A percentile compares a stretch with the other conserved stretches of the same genome.
Conservation (phyloP, 2,329 filamentous ascomycete genomes). For the Remersonia thermophila region DNA sequence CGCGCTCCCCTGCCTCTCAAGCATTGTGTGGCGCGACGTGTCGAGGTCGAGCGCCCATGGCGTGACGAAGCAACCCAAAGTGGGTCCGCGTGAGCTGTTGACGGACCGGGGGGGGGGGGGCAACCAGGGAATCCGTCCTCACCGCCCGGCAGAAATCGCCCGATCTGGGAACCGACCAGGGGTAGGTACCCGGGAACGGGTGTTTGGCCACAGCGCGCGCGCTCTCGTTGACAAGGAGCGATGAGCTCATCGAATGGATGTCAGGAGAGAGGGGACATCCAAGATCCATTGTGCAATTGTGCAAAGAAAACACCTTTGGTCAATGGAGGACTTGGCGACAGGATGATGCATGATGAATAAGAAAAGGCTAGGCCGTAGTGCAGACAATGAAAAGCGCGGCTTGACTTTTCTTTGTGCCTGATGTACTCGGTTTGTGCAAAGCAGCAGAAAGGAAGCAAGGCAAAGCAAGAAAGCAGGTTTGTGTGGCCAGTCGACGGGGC, state of each 20-base stretch:
- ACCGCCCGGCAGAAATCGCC: conserved; percentile 10
- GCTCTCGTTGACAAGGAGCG: background rate
- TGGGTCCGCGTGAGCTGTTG: background rate
- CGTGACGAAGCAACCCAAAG: background rate
- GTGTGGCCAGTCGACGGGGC: too few species aligned
- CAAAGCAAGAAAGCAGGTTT: too few species aligned
- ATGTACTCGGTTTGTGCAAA: too few species aligned
- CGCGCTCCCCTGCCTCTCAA: too few species aligned
- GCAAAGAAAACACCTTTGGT: too few species aligned
- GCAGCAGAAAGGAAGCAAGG: too few species aligned
- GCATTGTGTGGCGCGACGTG: background rate
- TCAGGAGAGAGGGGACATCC: background rate
- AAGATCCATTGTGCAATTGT: background rate
- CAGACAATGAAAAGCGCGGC: too few species aligned
- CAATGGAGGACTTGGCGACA: too few species aligned
- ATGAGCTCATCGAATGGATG: conserved; percentile 8
- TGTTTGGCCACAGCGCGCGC: conserved; percentile 1
- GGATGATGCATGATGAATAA: too few species aligned
- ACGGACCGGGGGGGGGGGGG: background rate
- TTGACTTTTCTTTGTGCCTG: too few species aligned
- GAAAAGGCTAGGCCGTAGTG: too few species aligned
- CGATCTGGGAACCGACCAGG: background rate
- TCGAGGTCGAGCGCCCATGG: too few species aligned
- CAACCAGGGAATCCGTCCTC: background rate
- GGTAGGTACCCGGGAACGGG: conserved; percentile 2